These are phyloP conservation scores for Esteya vermicola DNA, from an alignment of 2,329 filamentous ascomycete genomes.

Conservation along the genomic window DNA sequence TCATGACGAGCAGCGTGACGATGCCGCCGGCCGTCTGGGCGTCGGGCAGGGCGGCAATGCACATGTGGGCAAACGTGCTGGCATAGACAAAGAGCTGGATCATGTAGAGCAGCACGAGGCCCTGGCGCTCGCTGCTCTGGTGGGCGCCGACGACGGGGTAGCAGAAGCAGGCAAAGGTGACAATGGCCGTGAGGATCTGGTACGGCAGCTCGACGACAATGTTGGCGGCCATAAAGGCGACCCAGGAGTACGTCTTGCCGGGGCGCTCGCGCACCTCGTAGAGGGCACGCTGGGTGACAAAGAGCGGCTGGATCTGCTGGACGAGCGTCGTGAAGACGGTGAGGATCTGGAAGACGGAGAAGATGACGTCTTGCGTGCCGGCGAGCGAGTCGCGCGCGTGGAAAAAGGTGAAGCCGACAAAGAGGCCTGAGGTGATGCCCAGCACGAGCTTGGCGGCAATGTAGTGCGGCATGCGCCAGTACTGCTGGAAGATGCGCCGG, in stretches of 20 bases:
- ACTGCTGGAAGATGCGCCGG: constrained; percentile 70
- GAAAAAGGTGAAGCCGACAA: constrained; percentile 75
- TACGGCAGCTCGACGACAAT: constrained; percentile 76
- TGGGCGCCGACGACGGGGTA: constrained; percentile 57
- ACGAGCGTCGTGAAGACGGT: constrained; percentile 69
- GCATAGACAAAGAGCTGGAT: constrained; percentile 56
- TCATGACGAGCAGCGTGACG: constrained; percentile 42
- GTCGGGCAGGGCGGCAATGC: constrained; percentile 53
- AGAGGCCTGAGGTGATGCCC: constrained; percentile 50
- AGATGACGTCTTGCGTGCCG: constrained; percentile 74
- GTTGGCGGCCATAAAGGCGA: constrained; percentile 69
- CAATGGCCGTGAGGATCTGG: constrained; percentile 57
- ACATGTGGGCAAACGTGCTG: constrained; percentile 58
- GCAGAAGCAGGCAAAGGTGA: constrained; percentile 59
- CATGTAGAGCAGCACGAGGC: constrained; percentile 48
- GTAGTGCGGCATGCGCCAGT: constrained; percentile 81
- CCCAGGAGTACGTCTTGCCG: constrained; percentile 73
- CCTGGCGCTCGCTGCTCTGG: constrained; percentile 41
- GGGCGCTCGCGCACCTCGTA: constrained; percentile 79
- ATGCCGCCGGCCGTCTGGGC: constrained; percentile 52
- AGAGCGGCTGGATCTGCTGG: constrained; percentile 73
- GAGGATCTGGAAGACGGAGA: constrained; percentile 69
- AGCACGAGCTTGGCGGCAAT: constrained; percentile 71
- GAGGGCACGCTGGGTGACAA: constrained; percentile 63
- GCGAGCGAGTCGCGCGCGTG: constrained; percentile 55